A percentile compares a stretch with the other conserved stretches of the same genome.
These are phyloP conservation scores for Colletotrichum sp. DNA, from an alignment of 2,329 filamentous ascomycete genomes.

Conservation along the genomic window DNA sequence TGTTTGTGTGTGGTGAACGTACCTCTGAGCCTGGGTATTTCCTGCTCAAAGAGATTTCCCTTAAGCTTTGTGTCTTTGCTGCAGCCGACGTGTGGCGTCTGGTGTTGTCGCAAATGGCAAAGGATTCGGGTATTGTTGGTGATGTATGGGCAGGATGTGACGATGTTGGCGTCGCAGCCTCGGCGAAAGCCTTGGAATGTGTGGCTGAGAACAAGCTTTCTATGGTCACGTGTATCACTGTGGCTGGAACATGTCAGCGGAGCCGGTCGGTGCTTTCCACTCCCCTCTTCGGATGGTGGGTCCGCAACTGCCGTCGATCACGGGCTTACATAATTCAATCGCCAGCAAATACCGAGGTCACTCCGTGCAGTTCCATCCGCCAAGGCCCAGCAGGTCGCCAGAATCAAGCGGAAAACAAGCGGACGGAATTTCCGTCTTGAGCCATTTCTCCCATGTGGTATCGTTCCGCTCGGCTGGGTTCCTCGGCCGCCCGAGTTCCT, in stretches of 20 bases:
- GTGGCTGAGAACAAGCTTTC: not conserved
- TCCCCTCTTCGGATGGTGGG: not conserved
- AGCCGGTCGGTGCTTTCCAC: not conserved
- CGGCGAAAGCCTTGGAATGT: not conserved
- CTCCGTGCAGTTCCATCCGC: not conserved
- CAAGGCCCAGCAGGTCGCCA: not conserved
- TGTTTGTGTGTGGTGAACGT: conserved; percentile 40
- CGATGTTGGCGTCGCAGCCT: conserved; percentile 5
- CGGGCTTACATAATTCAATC: not conserved
- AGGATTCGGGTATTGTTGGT: not conserved
- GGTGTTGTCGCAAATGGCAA: conserved; percentile 8
- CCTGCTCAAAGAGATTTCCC: conserved; percentile 36
- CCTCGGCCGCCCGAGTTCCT: not conserved
- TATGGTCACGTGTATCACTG: not conserved
- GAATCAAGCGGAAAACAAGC: conserved; percentile 6
- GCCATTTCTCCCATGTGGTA: not conserved
- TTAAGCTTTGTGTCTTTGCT: not conserved
- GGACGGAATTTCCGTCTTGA: conserved; percentile 14
- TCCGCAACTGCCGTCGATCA: not conserved
- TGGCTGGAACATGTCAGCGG: not conserved
- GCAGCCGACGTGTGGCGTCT: not conserved
- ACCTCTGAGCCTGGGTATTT: conserved; percentile 52
- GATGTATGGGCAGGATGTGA: not conserved
- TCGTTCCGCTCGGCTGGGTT: conserved; percentile 1
- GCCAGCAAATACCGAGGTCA: not conserved